These are phyloP conservation scores for Calocybe indica DNA, from an alignment of 768 basidiomycete genomes.

Conservation along the genomic window DNA sequence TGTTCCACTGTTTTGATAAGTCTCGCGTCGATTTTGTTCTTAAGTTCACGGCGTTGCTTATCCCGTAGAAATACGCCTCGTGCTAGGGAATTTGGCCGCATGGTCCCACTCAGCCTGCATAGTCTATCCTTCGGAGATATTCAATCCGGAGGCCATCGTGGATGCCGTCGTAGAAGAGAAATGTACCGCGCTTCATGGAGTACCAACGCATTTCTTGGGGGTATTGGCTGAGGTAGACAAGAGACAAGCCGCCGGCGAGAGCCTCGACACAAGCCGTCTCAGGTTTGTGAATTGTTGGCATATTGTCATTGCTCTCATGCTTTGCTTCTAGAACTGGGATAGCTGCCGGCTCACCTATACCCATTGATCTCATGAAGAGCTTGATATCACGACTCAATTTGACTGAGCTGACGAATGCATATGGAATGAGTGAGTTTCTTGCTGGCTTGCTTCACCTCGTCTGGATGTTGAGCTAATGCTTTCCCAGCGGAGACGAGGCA, in stretches of 20 bases:
- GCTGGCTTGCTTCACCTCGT: background rate
- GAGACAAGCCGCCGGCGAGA: constrained; percentile 38
- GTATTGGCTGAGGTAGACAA: constrained; percentile 63
- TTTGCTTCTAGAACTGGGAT: constrained; percentile 60
- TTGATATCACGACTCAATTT: constrained; percentile 66
- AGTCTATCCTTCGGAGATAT: constrained; percentile 69
- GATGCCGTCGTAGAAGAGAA: constrained; percentile 62
- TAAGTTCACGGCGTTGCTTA: constrained; percentile 2
- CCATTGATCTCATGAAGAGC: constrained; percentile 73
- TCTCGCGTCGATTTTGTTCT: constrained; percentile 18
- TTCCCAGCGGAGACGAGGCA: constrained; percentile 66
- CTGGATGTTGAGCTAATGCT: constrained; percentile 1
- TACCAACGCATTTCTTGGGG: constrained; percentile 81
- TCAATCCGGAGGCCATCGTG: constrained; percentile 59
- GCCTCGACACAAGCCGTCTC: constrained; percentile 42
- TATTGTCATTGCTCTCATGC: background rate
- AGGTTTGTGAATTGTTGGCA: constrained; percentile 34
- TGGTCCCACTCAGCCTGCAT: constrained; percentile 72
- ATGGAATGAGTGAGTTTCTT: constrained; percentile 74
- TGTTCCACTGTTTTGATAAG: constrained; percentile 91
- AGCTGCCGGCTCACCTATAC: constrained; percentile 74
- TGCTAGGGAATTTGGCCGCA: constrained; percentile 75
- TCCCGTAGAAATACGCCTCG: constrained; percentile 45
- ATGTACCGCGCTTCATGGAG: constrained; percentile 79
- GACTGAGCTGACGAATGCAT: constrained; percentile 67